phyloP scores from a whole-genome alignment of 2,329 filamentous ascomycete species.

The Ascochyta rabiei region DNA sequence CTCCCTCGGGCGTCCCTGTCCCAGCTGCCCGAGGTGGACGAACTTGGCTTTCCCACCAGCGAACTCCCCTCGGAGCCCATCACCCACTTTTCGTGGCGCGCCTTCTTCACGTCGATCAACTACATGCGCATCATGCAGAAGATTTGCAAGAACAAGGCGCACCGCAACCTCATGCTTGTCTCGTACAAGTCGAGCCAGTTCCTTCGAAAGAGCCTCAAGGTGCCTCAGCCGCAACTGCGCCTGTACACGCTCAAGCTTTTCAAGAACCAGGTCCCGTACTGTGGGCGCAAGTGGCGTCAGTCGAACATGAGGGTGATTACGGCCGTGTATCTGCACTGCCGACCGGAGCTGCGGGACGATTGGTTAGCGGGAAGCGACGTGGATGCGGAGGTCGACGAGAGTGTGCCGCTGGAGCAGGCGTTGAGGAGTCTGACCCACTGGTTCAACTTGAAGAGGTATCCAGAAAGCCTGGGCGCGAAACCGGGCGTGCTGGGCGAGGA shows the following conservation, averaged over 20 bases:
- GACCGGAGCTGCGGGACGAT: conserved; percentile 90
- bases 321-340: conserved; percentile 90
- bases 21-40: conserved; percentile 70
- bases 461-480: conserved; percentile 70
- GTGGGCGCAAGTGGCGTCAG: conserved; percentile 96
- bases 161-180: conserved; percentile 90
- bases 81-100: conserved; percentile 88
- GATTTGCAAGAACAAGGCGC: conserved; percentile 92
- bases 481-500: conserved; percentile 51
- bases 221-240: conserved; percentile 84
- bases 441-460: conserved; percentile 86
- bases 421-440: conserved; percentile 89
- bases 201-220: conserved; percentile 86
- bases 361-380: conserved; percentile 92
- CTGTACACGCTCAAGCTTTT: conserved; percentile 97
- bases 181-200: conserved; percentile 95
- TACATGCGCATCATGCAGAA: conserved; percentile 97
- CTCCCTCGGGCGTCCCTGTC: conserved; percentile 32
- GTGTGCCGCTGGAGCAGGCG: conserved; percentile 88
- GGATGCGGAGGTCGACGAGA: conserved; percentile 91
- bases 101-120: conserved; percentile 95
- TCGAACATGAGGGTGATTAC: conserved; percentile 99
- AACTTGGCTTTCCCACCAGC: conserved; percentile 80
- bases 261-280: conserved; percentile 98
- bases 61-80: conserved; percentile 76